These are phyloP conservation scores for Leucogyrophana mollusca DNA, from an alignment of 768 basidiomycete species.

Conservation along the genomic window DNA sequence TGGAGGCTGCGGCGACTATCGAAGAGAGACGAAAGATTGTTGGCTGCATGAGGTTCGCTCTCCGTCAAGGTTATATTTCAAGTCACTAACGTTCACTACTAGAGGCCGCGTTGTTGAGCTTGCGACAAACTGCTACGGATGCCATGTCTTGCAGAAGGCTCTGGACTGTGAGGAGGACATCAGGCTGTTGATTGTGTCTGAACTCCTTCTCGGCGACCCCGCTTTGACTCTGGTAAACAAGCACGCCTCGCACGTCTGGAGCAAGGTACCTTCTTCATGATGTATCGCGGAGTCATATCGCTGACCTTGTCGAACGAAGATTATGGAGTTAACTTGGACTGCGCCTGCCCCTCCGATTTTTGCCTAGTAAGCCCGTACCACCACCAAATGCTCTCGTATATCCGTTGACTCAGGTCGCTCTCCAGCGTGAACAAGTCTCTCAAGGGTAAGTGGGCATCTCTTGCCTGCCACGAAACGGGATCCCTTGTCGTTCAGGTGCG, in stretches of 20 bases:
- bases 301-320: conserved; percentile 39
- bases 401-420: background rate
- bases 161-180: conserved; percentile 90
- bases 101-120: conserved; percentile 85
- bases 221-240: conserved; percentile 87
- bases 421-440: conserved; percentile 81
- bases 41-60: conserved; percentile 73
- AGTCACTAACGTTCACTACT: conserved; percentile 5
- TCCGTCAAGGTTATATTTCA: conserved; percentile 4
- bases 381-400: too few relatives aligned
- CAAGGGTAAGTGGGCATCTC: conserved; percentile 85
- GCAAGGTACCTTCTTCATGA: conserved; percentile 56
- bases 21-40: conserved; percentile 83
- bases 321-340: conserved; percentile 90
- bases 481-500: conserved; percentile 83
- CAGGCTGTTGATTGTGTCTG: conserved; percentile 77
- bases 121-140: conserved; percentile 87
- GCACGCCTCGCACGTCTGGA: conserved; percentile 91
- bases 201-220: conserved; percentile 80
- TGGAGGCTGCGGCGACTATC: conserved; percentile 72
- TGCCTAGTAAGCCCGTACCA: conserved; percentile 57
- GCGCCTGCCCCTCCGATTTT: conserved; percentile 87
- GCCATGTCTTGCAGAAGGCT: conserved; percentile 87
- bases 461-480: conserved; percentile 89
- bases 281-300: background rate